Conservation (phyloP, 78 protist genomes). For the Cavenderia fasciculata region DNA sequence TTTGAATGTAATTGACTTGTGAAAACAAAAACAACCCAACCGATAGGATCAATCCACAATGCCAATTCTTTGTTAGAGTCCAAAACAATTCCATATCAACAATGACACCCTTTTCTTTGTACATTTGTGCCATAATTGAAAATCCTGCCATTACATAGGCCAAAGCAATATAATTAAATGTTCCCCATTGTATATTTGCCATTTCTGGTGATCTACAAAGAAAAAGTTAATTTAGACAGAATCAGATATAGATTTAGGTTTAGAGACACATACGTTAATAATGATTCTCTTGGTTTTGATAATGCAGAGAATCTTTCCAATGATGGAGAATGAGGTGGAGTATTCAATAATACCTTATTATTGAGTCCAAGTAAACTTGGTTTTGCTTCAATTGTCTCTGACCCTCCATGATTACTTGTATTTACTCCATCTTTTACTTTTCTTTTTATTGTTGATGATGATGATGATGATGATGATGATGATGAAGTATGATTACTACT, state of each 20-base stretch:
- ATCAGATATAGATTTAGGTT: background rate
- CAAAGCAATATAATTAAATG: slow-evolving; percentile 65
- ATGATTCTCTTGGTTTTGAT: slow-evolving; percentile 65
- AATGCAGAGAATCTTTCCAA: slow-evolving; percentile 62
- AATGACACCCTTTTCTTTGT: background rate
- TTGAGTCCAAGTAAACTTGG: no score
- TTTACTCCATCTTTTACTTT: no score
- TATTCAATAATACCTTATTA: no score
- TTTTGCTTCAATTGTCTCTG: no score
- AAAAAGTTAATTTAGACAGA: background rate
- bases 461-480: no score
- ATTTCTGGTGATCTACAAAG: slow-evolving; percentile 22
- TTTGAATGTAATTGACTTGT: slow-evolving; percentile 28
- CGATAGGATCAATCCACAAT: background rate
- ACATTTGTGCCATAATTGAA: slow-evolving; percentile 66
- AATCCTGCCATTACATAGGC: slow-evolving; percentile 69
- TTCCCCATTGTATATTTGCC: slow-evolving; percentile 67
- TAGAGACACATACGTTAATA: slow-evolving; percentile 51
- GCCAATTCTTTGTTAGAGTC: slow-evolving; percentile 1
- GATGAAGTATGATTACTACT: no score
- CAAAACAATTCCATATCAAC: slow-evolving; percentile 34
- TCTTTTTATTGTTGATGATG: no score
- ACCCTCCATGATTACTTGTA: no score
- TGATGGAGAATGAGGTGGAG: slow-evolving; percentile 70
- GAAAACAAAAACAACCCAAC: background rate